These are phyloP conservation scores for Platismatia glauca DNA, from an alignment of 495 filamentous ascomycete genomes.

Conservation along the genomic window DNA sequence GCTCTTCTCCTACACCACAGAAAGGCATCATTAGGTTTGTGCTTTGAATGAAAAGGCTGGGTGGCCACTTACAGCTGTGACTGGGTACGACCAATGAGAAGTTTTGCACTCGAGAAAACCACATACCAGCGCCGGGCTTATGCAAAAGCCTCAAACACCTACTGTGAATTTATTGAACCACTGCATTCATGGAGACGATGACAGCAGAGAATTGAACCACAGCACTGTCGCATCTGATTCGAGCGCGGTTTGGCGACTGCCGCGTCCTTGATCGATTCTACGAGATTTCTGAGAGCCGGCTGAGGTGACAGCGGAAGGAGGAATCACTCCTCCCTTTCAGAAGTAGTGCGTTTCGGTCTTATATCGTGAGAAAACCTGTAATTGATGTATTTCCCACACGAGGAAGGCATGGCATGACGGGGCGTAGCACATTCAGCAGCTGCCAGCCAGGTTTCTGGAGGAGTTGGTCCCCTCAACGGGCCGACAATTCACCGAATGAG, in stretches of 20 bases:
- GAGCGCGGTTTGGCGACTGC: background rate
- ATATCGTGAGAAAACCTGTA: background rate
- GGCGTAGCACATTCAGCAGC: background rate
- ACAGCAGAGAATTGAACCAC: background rate
- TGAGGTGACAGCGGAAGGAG: background rate
- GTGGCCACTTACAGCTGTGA: background rate
- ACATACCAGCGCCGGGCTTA: background rate
- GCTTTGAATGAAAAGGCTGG: background rate
- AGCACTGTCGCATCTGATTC: background rate
- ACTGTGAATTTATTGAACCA: background rate
- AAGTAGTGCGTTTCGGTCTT: background rate
- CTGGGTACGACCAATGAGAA: background rate
- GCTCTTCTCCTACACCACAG: background rate
- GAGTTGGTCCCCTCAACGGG: background rate
- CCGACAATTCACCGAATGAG: conserved; percentile 2
- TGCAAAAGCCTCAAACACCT: background rate
- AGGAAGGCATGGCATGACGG: background rate
- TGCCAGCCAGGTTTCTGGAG: conserved; percentile 9
- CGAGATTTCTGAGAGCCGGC: background rate
- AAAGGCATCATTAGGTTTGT: background rate
- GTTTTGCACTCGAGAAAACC: background rate
- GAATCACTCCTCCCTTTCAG: background rate
- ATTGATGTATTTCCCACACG: background rate
- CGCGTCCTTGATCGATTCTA: background rate
- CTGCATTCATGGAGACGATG: background rate